phyloP scores from a whole-genome alignment of 1,284 basidiomycete species.

The Inonotus hispidus region DNA sequence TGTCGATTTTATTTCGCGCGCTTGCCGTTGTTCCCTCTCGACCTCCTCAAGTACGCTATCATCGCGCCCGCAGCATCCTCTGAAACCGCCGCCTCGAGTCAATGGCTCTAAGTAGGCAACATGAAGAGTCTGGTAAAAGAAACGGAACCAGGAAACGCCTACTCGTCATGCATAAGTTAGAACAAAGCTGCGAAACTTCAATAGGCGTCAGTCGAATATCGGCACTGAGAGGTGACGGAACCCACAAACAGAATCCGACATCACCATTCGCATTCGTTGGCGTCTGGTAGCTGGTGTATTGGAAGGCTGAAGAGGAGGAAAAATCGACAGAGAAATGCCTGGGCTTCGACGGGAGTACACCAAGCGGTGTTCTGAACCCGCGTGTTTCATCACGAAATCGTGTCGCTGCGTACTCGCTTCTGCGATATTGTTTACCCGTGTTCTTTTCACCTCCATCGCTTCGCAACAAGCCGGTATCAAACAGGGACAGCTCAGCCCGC shows the following conservation, averaged over 20 bases:
- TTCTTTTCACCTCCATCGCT: no score
- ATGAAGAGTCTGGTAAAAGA: neutral
- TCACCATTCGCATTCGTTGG: neutral
- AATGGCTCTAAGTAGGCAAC: neutral
- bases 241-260: conserved; percentile 2
- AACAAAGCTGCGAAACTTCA: conserved; percentile 4
- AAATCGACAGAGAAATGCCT: no score
- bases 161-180: conserved; percentile 15
- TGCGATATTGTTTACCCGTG: no score
- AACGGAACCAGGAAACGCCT: neutral
- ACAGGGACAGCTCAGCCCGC: no score
- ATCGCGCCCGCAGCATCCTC: conserved; percentile 4
- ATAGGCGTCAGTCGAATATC: neutral
- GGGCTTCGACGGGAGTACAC: no score
- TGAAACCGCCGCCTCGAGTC: conserved; percentile 4
- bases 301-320: neutral
- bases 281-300: neutral
- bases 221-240: neutral
- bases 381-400: no score
- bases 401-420: no score
- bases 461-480: no score
- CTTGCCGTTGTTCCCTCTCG: conserved; percentile 12
- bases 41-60: conserved; percentile 14
- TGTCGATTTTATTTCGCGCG: neutral
- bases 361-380: no score